Percentiles rank a stretch among this genome's conserved stretches.
Evolutionary conservation across 495 filamentous ascomycete species (phyloP).

Genomic region (Penicillium bialowiezense): DNA sequence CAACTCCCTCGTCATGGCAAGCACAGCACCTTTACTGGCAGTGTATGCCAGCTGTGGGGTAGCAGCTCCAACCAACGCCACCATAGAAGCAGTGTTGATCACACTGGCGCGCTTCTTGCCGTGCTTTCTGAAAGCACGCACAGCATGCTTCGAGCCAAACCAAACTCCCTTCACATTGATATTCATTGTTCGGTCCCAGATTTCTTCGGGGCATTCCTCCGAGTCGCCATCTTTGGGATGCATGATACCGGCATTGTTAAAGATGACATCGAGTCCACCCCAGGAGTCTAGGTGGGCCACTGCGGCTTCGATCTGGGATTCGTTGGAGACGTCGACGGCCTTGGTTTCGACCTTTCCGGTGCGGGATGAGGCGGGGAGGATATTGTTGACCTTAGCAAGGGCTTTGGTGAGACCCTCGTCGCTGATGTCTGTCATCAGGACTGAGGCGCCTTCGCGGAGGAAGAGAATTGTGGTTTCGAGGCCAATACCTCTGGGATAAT

Average conservation of each 20-base stretch:
- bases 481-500: slow-evolving; percentile 74
- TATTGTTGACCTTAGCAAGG: slow-evolving; percentile 62
- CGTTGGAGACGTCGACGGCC: slow-evolving; percentile 59
- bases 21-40: slow-evolving; percentile 1
- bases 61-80: slow-evolving; percentile 86
- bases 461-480: slow-evolving; percentile 94
- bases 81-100: slow-evolving; percentile 93
- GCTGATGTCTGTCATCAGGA: slow-evolving; percentile 85
- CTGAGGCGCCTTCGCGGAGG: slow-evolving; percentile 80
- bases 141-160: slow-evolving; percentile 92
- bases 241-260: slow-evolving; percentile 99
- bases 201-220: slow-evolving; percentile 75
- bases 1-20: slow-evolving; percentile 2
- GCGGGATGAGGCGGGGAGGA: slow-evolving; percentile 57
- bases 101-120: slow-evolving; percentile 60
- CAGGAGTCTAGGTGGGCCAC: slow-evolving; percentile 67
- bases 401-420: slow-evolving; percentile 67
- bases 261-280: slow-evolving; percentile 91
- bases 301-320: slow-evolving; percentile 65
- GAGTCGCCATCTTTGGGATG: slow-evolving; percentile 85
- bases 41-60: slow-evolving; percentile 83
- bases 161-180: slow-evolving; percentile 99
- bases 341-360: slow-evolving; percentile 42
- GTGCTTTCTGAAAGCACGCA: slow-evolving; percentile 72
- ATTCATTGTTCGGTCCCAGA: slow-evolving; percentile 91